phyloP scores from a whole-genome alignment of 1,284 basidiomycete species.

The Malassezia sympodialis region DNA sequence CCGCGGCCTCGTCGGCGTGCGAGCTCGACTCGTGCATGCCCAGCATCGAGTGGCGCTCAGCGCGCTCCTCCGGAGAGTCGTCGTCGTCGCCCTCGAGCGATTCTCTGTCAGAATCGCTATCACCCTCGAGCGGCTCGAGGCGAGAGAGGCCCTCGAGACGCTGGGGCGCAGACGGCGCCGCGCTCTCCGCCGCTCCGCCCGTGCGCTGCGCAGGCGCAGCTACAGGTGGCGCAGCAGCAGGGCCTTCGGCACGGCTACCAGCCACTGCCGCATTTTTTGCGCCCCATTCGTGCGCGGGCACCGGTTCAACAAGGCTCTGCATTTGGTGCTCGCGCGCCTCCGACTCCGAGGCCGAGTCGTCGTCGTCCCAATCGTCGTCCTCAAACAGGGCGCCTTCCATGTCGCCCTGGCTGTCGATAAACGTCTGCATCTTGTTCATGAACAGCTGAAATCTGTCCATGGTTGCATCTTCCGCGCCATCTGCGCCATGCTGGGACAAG shows the following conservation, averaged over 20 bases:
- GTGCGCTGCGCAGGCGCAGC: background rate
- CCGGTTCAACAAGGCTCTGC: background rate
- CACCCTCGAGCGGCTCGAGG: conserved; percentile 7
- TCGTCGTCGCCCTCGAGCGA: conserved; percentile 10
- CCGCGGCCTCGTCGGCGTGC: background rate
- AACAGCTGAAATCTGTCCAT: conserved; percentile 27
- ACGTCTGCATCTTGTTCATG: conserved; percentile 30
- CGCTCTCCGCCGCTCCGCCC: background rate
- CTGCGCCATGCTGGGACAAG: background rate
- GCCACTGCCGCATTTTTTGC: background rate
- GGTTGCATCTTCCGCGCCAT: conserved; percentile 21
- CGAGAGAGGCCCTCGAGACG: conserved; percentile 4
- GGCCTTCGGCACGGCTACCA: background rate
- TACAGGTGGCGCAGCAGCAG: too few relatives aligned
- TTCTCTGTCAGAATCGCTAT: conserved; percentile 6
- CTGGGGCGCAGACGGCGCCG: background rate
- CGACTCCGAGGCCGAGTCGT: conserved; percentile 20
- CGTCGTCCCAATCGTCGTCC: conserved; percentile 25
- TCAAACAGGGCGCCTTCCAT: conserved; percentile 33
- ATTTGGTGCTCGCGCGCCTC: background rate
- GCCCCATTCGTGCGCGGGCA: conserved; percentile 12
- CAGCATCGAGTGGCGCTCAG: conserved; percentile 2
- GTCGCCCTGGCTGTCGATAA: conserved; percentile 32
- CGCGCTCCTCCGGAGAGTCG: conserved; percentile 10
- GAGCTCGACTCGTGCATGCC: background rate